phyloP scores from a whole-genome alignment of 805 yeast species.

The Yarrowia divulgata region DNA sequence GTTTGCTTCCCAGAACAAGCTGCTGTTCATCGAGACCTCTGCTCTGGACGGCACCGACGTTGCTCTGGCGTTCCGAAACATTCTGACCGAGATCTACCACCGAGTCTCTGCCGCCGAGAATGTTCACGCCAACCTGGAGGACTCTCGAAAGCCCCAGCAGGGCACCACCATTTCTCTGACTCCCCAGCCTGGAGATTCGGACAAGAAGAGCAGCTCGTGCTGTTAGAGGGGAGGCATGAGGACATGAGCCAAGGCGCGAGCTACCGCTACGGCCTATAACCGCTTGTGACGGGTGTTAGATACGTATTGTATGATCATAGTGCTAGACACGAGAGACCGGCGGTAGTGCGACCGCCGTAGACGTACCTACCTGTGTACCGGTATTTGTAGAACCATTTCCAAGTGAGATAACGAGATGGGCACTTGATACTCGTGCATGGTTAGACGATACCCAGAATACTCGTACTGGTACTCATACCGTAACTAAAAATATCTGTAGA shows the following conservation, averaged over 20 bases:
- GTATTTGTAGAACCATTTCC: no score
- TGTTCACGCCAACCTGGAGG: constrained; percentile 75
- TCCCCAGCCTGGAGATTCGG: constrained; percentile 88
- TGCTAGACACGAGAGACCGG: neutral
- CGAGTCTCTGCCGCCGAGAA: constrained; percentile 96
- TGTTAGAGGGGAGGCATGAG: constrained; percentile 41
- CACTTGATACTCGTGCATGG: no score
- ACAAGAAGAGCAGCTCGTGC: constrained; percentile 47
- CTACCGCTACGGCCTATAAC: constrained; percentile 1
- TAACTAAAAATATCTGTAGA: no score
- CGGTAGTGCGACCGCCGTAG: no score
- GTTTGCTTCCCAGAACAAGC: constrained; percentile 52
- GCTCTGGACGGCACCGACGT: constrained; percentile 87
- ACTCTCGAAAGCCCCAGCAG: constrained; percentile 68
- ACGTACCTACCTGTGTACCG: no score
- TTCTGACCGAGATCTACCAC: constrained; percentile 82
- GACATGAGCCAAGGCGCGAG: neutral
- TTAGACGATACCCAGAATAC: no score
- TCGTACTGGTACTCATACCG: no score
- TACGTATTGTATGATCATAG: constrained; percentile 26
- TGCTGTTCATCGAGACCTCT: constrained; percentile 40
- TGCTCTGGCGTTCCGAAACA: constrained; percentile 90
- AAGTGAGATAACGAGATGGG: no score
- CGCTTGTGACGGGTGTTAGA: constrained; percentile 22
- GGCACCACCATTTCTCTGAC: constrained; percentile 94